These are phyloP conservation scores for Medicago lupulina DNA, from an alignment of 306 rosid genomes.

Conservation along the genomic window DNA sequence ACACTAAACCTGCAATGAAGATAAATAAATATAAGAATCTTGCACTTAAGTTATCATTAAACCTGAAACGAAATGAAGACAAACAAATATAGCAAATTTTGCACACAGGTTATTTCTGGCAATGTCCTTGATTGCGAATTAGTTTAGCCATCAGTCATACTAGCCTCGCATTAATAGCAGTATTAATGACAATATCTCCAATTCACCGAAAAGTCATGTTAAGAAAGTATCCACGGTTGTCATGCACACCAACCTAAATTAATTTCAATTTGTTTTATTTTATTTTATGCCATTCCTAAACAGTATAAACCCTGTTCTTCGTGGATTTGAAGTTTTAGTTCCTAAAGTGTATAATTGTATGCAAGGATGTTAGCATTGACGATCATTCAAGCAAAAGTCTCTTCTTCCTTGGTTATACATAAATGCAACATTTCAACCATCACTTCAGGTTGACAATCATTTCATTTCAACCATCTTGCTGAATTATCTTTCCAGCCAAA, in stretches of 20 bases:
- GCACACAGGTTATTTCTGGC: conserved; percentile 10
- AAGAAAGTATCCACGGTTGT: background rate
- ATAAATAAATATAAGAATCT: conserved; percentile 37
- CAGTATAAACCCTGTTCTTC: background rate
- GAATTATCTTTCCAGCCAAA: background rate
- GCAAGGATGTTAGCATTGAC: background rate
- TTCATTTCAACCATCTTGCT: background rate
- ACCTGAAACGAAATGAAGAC: conserved; percentile 37
- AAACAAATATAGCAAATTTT: conserved; percentile 28
- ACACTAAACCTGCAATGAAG: conserved; percentile 45
- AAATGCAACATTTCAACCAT: background rate
- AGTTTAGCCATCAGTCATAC: background rate
- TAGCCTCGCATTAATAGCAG: background rate
- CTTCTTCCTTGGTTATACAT: background rate
- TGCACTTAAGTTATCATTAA: conserved; percentile 36
- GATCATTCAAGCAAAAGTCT: background rate
- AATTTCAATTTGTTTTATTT: background rate
- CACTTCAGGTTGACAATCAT: background rate
- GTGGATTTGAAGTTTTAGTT: background rate
- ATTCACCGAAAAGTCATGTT: background rate
- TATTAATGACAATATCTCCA: background rate
- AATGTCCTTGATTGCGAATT: background rate
- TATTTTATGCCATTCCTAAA: background rate
- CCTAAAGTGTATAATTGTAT: background rate
- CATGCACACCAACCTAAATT: background rate